Evolutionary conservation across 2,329 filamentous ascomycete species (phyloP).

Genomic region (Alternaria dauci): DNA sequence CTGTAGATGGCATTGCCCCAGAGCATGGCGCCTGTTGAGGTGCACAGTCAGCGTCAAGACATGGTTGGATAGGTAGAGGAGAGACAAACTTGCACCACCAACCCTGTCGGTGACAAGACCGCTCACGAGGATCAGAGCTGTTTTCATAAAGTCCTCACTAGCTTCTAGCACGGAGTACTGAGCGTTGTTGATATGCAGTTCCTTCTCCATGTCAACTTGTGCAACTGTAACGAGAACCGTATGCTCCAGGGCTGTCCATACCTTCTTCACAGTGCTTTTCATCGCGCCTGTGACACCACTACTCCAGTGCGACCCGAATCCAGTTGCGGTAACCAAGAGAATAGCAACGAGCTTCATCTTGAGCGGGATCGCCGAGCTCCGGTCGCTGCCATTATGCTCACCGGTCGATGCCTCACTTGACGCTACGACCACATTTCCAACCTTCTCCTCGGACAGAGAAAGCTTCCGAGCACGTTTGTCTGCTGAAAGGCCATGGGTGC

Average conservation of each 20-base stretch:
- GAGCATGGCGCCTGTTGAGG: constrained; percentile 58
- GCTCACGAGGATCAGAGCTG: constrained; percentile 62
- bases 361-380: constrained; percentile 23
- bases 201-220: constrained; percentile 13
- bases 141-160: constrained; percentile 70
- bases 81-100: constrained; percentile 59
- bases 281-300: constrained; percentile 68
- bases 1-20: constrained; percentile 70
- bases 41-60: background rate
- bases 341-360: constrained; percentile 55
- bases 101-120: constrained; percentile 67
- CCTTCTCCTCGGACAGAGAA: background rate
- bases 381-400: background rate
- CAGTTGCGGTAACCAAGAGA: constrained; percentile 62
- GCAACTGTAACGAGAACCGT: background rate
- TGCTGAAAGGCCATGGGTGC: background rate
- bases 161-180: constrained; percentile 67
- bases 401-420: constrained; percentile 17
- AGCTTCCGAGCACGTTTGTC: background rate
- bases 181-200: constrained; percentile 67
- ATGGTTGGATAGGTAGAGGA: background rate
- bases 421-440: constrained; percentile 5
- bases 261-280: constrained; percentile 68
- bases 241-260: background rate
- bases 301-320: constrained; percentile 69